Conservation (phyloP, 2,329 filamentous ascomycete genomes). For the Penicillium sp. region DNA sequence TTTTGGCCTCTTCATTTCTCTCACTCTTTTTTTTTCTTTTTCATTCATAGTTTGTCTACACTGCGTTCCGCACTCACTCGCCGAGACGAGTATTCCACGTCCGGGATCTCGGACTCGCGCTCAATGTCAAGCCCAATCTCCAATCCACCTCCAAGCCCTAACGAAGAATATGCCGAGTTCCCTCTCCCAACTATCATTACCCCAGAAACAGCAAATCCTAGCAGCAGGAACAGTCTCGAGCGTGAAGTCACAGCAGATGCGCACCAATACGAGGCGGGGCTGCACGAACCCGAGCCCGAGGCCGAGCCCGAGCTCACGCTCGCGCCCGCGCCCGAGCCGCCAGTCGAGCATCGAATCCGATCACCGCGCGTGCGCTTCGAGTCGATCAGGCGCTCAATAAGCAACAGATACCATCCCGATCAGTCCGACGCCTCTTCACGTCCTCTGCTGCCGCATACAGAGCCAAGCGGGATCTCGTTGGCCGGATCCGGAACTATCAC, state of each 20-base stretch:
- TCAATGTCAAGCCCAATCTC: conserved; percentile 7
- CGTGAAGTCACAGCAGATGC: conserved; percentile 17
- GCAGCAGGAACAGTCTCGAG: conserved; percentile 15
- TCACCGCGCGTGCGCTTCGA: conserved; percentile 23
- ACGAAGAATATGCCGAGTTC: conserved; percentile 22
- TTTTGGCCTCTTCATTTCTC: neutral
- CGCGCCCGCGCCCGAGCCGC: neutral
- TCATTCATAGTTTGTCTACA: neutral
- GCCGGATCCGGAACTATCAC: conserved; percentile 19
- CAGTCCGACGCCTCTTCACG: conserved; percentile 2
- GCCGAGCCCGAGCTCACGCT: neutral
- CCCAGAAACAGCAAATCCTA: neutral
- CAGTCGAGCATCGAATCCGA: conserved; percentile 6
- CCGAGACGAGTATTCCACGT: neutral
- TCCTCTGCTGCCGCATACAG: conserved; percentile 13
- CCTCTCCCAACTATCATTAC: conserved; percentile 9
- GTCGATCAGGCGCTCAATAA: conserved; percentile 14
- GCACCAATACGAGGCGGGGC: conserved; percentile 13
- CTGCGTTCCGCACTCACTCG: neutral
- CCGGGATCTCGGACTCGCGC: neutral
- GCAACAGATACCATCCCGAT: conserved; percentile 9
- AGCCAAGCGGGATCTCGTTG: conserved; percentile 11
- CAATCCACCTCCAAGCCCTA: conserved; percentile 21
- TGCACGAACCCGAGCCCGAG: conserved; percentile 5
- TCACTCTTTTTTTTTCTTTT: neutral